A percentile compares a stretch with the other conserved stretches of the same genome.
Conservation (phyloP, 352 stramenopile genomes). For the Pythium aquatile region DNA sequence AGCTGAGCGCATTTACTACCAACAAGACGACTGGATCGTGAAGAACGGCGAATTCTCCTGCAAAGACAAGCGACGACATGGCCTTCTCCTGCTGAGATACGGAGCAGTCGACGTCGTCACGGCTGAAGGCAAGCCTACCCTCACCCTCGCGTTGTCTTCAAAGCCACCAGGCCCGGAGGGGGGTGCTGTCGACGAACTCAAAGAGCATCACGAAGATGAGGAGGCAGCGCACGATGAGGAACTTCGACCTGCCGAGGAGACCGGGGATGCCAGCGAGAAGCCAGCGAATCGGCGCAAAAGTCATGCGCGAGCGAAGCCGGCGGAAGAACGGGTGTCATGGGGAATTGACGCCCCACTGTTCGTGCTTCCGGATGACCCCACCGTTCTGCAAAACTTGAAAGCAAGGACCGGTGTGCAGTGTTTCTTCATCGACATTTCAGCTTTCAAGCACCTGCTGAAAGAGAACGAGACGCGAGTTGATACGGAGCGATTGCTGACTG, state of each 20-base stretch:
- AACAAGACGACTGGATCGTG: constrained; percentile 42
- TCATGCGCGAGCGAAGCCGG: neutral
- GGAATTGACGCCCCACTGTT: constrained; percentile 24
- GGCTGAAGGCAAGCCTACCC: constrained; percentile 6
- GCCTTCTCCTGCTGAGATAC: constrained; percentile 21
- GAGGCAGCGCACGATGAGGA: neutral
- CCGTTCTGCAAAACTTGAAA: constrained; percentile 31
- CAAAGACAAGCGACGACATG: constrained; percentile 15
- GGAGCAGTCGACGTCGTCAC: constrained; percentile 23
- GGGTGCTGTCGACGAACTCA: neutral
- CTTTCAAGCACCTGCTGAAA: constrained; percentile 20
- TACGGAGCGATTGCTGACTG: constrained; percentile 2
- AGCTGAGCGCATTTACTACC: constrained; percentile 42
- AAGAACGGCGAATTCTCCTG: constrained; percentile 32
- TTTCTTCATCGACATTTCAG: constrained; percentile 52
- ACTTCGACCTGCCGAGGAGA: neutral
- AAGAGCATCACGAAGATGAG: constrained; percentile 1
- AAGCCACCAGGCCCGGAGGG: neutral
- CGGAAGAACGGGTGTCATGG: constrained; percentile 13
- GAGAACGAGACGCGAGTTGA: constrained; percentile 11
- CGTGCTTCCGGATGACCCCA: constrained; percentile 8
- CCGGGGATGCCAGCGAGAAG: neutral
- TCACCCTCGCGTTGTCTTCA: neutral
- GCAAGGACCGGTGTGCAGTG: constrained; percentile 50
- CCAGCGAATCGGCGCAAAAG: neutral